Percentiles rank a stretch among this genome's conserved stretches.
Evolutionary conservation across 176 grass and related monocot species (phyloP).

Genomic region (Elymus sibiricus): DNA sequence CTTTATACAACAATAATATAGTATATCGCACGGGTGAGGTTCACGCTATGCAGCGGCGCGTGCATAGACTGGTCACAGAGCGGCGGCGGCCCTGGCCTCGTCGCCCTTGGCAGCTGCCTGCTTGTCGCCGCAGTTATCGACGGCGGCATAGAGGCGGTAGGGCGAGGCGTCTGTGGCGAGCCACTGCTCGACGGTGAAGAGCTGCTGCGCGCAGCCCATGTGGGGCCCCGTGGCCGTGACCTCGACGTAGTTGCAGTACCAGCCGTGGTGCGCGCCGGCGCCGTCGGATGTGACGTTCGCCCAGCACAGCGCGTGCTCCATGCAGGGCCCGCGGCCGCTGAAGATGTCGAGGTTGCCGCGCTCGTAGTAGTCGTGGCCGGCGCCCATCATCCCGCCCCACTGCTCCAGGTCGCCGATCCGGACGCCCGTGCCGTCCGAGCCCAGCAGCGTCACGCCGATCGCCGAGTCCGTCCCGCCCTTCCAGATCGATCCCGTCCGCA

Average conservation of each 20-base stretch:
- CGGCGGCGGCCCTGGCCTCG: no score
- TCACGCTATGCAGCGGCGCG: not conserved
- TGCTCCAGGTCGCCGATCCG: slow-evolving; percentile 50
- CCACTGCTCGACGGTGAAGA: slow-evolving; percentile 94
- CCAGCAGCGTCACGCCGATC: slow-evolving; percentile 59
- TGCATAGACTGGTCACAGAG: not conserved
- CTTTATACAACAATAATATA: not conserved
- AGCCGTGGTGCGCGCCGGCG: slow-evolving; percentile 56
- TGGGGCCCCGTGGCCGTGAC: slow-evolving; percentile 71
- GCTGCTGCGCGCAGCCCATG: slow-evolving; percentile 53
- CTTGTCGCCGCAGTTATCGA: slow-evolving; percentile 13
- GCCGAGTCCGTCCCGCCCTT: slow-evolving; percentile 75
- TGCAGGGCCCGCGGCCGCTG: slow-evolving; percentile 89
- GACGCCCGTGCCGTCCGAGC: slow-evolving; percentile 48
- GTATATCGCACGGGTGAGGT: not conserved
- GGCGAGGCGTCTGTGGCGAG: slow-evolving; percentile 73
- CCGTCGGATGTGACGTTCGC: slow-evolving; percentile 92
- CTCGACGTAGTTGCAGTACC: slow-evolving; percentile 97
- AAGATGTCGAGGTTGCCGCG: slow-evolving; percentile 92
- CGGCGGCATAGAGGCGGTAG: slow-evolving; percentile 48
- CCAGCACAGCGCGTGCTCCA: slow-evolving; percentile 42
- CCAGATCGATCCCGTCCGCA: slow-evolving; percentile 73
- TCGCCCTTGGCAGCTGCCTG: not conserved
- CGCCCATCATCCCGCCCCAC: slow-evolving; percentile 75
- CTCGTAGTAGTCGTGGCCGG: slow-evolving; percentile 82